These are phyloP conservation scores for Decorospora gaudefroyi DNA, from an alignment of 2,329 filamentous ascomycete genomes.

Conservation along the genomic window DNA sequence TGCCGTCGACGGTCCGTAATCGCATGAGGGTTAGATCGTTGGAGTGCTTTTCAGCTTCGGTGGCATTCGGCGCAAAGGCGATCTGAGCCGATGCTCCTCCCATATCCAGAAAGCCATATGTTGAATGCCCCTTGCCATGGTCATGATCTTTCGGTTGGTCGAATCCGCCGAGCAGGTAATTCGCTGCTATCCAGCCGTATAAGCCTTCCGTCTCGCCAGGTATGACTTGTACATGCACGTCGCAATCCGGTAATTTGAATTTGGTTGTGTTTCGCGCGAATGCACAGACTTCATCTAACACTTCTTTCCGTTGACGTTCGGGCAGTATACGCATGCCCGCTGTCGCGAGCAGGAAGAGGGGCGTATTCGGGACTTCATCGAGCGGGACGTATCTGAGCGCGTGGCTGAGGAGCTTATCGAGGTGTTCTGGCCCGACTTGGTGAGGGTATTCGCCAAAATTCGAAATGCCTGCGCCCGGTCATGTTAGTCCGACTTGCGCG, in stretches of 20 bases:
- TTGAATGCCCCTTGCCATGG: slow-evolving; percentile 87
- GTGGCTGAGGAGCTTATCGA: slow-evolving; percentile 78
- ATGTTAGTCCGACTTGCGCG: slow-evolving; percentile 15
- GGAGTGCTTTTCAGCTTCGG: slow-evolving; percentile 86
- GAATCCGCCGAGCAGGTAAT: slow-evolving; percentile 91
- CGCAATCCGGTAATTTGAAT: slow-evolving; percentile 89
- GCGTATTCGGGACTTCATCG: slow-evolving; percentile 78
- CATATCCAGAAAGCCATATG: slow-evolving; percentile 98
- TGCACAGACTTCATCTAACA: slow-evolving; percentile 78
- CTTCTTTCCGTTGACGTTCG: slow-evolving; percentile 68
- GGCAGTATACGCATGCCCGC: slow-evolving; percentile 91
- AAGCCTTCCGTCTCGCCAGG: slow-evolving; percentile 92
- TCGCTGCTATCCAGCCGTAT: slow-evolving; percentile 97
- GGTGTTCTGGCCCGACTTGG: slow-evolving; percentile 78
- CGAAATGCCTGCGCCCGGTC: slow-evolving; percentile 65
- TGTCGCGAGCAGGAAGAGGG: slow-evolving; percentile 92
- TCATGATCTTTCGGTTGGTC: slow-evolving; percentile 73
- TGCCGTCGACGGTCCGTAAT: slow-evolving; percentile 80
- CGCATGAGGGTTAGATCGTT: slow-evolving; percentile 86
- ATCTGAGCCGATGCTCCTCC: slow-evolving; percentile 97
- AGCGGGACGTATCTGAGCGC: slow-evolving; percentile 77
- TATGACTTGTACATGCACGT: slow-evolving; percentile 88
- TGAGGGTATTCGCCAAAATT: slow-evolving; percentile 80
- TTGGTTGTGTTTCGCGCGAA: slow-evolving; percentile 77
- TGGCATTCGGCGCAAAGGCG: slow-evolving; percentile 91